Conservation (phyloP, 2,329 filamentous ascomycete genomes). For the Exophiala calicioides region DNA sequence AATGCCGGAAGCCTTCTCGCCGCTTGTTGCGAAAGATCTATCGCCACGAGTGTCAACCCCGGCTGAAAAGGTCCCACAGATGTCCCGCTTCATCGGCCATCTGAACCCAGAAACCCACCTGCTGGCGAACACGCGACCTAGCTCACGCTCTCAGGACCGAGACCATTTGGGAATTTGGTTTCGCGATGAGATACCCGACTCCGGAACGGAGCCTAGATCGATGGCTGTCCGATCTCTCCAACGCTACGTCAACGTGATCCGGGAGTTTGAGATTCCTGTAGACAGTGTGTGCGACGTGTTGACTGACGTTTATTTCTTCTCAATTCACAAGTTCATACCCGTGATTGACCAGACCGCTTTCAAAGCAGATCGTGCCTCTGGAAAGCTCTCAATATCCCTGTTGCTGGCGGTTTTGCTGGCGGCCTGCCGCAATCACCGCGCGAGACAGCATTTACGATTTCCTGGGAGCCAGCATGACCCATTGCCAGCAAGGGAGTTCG, state of each 20-base stretch:
- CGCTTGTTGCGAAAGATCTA: background rate
- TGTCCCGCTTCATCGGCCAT: background rate
- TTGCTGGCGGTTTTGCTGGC: too few relatives aligned
- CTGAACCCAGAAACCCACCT: constrained; percentile 1
- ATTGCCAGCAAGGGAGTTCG: too few relatives aligned
- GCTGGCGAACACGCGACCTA: background rate
- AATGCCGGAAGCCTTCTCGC: background rate
- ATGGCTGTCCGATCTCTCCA: background rate
- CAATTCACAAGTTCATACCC: too few relatives aligned
- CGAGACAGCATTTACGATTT: too few relatives aligned
- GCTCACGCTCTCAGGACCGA: background rate
- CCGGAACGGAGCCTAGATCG: background rate
- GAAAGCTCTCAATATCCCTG: too few relatives aligned
- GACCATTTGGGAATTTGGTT: background rate
- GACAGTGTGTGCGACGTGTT: too few relatives aligned
- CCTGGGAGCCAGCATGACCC: too few relatives aligned
- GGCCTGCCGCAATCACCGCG: too few relatives aligned
- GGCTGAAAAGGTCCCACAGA: background rate
- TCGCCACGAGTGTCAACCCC: background rate
- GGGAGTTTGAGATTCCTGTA: background rate
- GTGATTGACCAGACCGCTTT: too few relatives aligned
- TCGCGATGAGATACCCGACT: background rate
- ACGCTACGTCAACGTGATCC: too few relatives aligned
- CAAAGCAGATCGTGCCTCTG: too few relatives aligned
- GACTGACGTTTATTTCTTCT: too few relatives aligned